Conservation (phyloP, 371 early-diverging fungal genomes). For the Apophysomyces ossiformis region DNA sequence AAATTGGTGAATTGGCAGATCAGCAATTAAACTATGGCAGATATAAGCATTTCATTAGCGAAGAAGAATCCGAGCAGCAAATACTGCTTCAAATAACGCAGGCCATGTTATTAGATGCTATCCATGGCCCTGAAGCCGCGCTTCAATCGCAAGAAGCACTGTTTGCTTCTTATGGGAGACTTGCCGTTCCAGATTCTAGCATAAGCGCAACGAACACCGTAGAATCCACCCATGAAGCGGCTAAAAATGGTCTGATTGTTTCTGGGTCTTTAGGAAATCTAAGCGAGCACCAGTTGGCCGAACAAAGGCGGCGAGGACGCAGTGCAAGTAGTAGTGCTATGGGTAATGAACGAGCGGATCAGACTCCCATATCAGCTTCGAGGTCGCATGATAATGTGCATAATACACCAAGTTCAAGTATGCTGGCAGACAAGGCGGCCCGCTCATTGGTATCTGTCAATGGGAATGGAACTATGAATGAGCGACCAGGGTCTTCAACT, state of each 20-base stretch:
- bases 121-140: conserved; percentile 58
- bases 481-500: conserved; percentile 1
- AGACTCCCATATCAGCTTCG: conserved; percentile 21
- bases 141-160: conserved; percentile 59
- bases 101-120: conserved; percentile 51
- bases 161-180: conserved; percentile 66
- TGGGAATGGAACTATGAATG: conserved; percentile 12
- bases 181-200: conserved; percentile 40
- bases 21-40: conserved; percentile 39
- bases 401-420: not conserved
- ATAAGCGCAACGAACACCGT: conserved; percentile 7
- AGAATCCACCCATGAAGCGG: conserved; percentile 16
- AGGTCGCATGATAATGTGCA: conserved; percentile 21
- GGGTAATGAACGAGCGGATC: conserved; percentile 16
- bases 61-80: conserved; percentile 60
- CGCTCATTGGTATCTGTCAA: not conserved
- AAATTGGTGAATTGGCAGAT: conserved; percentile 33
- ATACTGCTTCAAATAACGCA: conserved; percentile 66
- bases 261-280: conserved; percentile 37
- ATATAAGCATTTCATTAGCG: conserved; percentile 14
- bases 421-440: not conserved
- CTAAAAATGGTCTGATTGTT: conserved; percentile 24
- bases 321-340: conserved; percentile 32
- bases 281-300: conserved; percentile 16
- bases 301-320: conserved; percentile 23